phyloP scores from a whole-genome alignment of 164 flowering plant genomes.

The Stephania cephalantha region DNA sequence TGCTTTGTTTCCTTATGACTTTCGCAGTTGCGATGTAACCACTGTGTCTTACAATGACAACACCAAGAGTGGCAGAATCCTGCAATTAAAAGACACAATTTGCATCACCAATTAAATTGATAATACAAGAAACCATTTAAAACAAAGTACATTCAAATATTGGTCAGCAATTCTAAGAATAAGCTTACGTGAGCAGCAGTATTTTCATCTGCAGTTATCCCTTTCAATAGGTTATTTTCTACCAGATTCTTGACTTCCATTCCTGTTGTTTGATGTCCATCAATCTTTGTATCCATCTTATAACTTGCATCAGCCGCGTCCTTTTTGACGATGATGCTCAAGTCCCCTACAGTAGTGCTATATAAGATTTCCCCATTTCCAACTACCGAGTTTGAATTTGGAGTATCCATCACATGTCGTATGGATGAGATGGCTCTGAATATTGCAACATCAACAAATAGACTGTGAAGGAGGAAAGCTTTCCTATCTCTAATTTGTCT shows the following conservation, averaged over 20 bases:
- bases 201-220: conserved; percentile 98
- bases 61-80: conserved; percentile 83
- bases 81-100: conserved; percentile 29
- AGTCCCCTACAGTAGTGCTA: conserved; percentile 65
- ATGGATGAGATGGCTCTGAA: conserved; percentile 71
- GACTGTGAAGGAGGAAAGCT: conserved; percentile 91
- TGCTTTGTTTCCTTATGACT: conserved; percentile 40
- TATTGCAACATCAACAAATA: conserved; percentile 93
- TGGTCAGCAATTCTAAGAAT: conserved; percentile 1
- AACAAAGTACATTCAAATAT: background rate
- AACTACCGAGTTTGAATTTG: conserved; percentile 19
- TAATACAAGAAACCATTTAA: background rate
- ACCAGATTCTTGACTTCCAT: conserved; percentile 36
- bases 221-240: conserved; percentile 82
- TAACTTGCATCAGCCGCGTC: conserved; percentile 74
- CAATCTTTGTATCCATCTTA: conserved; percentile 90
- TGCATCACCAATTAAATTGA: conserved; percentile 6
- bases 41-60: conserved; percentile 71
- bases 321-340: conserved; percentile 52
- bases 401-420: conserved; percentile 42
- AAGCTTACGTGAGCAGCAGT: conserved; percentile 93
- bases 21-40: conserved; percentile 76
- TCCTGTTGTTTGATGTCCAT: conserved; percentile 68
- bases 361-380: conserved; percentile 27
- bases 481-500: conserved; percentile 86